Conservation (phyloP, 2,329 filamentous ascomycete genomes). For the Claviceps sp. region DNA sequence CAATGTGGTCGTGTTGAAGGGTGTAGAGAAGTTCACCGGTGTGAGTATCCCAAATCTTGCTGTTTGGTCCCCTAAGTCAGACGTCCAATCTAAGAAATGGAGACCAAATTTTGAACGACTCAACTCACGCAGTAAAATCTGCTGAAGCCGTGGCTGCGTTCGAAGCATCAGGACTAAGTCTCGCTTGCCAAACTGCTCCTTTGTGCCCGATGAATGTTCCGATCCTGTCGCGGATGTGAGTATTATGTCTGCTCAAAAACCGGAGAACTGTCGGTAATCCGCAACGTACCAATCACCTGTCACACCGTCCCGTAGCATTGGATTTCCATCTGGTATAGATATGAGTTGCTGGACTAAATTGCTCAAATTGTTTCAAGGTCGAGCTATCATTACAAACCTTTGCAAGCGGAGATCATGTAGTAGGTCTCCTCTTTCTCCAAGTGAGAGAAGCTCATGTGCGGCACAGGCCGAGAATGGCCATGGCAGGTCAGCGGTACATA, state of each 20-base stretch:
- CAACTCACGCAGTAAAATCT: constrained; percentile 76
- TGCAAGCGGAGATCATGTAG: constrained; percentile 88
- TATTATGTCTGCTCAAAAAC: neutral
- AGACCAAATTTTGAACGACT: constrained; percentile 6
- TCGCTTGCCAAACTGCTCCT: constrained; percentile 92
- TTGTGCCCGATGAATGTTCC: constrained; percentile 98
- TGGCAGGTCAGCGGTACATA: constrained; percentile 89
- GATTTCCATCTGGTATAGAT: constrained; percentile 65
- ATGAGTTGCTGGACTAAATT: constrained; percentile 7
- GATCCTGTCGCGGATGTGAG: constrained; percentile 50
- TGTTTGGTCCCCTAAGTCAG: constrained; percentile 21
- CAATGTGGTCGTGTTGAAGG: constrained; percentile 87
- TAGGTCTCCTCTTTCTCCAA: constrained; percentile 72
- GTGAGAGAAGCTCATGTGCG: constrained; percentile 80
- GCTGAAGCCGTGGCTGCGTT: constrained; percentile 88
- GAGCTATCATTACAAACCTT: constrained; percentile 39
- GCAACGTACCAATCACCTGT: constrained; percentile 73
- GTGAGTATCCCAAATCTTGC: constrained; percentile 94
- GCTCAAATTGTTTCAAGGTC: constrained; percentile 8
- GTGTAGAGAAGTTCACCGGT: constrained; percentile 81
- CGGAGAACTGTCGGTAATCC: neutral
- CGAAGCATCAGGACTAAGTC: constrained; percentile 74
- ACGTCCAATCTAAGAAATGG: neutral
- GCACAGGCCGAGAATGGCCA: constrained; percentile 83
- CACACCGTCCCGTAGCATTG: constrained; percentile 91